Conservation (phyloP, 2,329 filamentous ascomycete genomes). For the Ambrosiella cleistominuta region DNA sequence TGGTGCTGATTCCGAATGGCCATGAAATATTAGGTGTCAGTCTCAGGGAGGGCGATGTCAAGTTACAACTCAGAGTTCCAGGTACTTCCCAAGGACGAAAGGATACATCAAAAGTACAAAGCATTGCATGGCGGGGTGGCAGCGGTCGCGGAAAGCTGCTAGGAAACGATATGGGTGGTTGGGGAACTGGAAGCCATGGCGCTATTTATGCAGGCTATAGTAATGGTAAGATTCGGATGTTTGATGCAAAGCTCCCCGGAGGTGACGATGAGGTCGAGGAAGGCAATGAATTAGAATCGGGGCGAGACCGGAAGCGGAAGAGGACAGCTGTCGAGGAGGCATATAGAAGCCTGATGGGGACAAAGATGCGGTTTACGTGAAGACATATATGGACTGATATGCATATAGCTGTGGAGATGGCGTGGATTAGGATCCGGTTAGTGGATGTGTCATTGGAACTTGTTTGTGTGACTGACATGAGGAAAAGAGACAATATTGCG, state of each 20-base stretch:
- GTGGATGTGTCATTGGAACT: neutral
- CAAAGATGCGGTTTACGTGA: conserved; percentile 4
- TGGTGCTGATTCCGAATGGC: conserved; percentile 68
- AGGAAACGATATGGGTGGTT: conserved; percentile 42
- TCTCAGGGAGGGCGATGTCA: conserved; percentile 55
- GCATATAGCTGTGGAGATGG: neutral
- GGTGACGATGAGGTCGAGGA: conserved; percentile 29
- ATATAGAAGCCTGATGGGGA: conserved; percentile 51
- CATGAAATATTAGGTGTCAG: conserved; percentile 66
- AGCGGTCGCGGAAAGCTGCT: conserved; percentile 40
- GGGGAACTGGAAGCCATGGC: conserved; percentile 27
- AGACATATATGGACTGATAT: neutral
- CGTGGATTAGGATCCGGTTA: neutral
- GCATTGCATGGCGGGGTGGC: conserved; percentile 52
- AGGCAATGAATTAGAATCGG: conserved; percentile 19
- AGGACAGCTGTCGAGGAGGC: conserved; percentile 64
- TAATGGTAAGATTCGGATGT: conserved; percentile 68
- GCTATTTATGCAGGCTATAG: conserved; percentile 63
- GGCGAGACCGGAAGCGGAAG: conserved; percentile 36
- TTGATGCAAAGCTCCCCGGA: conserved; percentile 44
- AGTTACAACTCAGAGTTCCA: conserved; percentile 53
- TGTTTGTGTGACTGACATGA: neutral
- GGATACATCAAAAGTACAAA: conserved; percentile 39
- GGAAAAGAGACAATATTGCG: too few species aligned
- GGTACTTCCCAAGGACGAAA: neutral